Evolutionary conservation across 2,329 filamentous ascomycete species (phyloP).

Genomic region (Metarhizium anisopliae): DNA sequence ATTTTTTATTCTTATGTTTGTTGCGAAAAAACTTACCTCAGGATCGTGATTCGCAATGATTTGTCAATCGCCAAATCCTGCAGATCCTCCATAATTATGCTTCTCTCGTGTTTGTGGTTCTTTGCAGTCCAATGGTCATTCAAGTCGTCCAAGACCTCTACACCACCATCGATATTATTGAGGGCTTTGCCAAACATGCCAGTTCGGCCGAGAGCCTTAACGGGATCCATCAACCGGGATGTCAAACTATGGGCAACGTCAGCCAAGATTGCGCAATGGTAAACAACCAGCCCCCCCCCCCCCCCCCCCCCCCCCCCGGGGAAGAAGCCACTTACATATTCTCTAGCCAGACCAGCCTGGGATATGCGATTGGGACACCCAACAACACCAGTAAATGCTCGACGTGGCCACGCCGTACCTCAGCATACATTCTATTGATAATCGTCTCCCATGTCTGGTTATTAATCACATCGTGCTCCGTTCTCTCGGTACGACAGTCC

Average conservation of each 20-base stretch:
- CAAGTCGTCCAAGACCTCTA: slow-evolving; percentile 84
- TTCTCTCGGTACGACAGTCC: slow-evolving; percentile 86
- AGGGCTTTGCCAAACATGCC: slow-evolving; percentile 73
- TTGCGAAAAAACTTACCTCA: slow-evolving; percentile 44
- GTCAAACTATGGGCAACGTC: slow-evolving; percentile 50
- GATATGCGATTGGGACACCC: slow-evolving; percentile 77
- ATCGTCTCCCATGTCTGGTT: slow-evolving; percentile 78
- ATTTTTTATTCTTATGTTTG: not conserved
- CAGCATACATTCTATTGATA: slow-evolving; percentile 74
- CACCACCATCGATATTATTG: slow-evolving; percentile 84
- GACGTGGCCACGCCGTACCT: slow-evolving; percentile 74
- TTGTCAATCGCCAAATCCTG: slow-evolving; percentile 91
- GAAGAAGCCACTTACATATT: slow-evolving; percentile 45
- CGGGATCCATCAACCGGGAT: slow-evolving; percentile 74
- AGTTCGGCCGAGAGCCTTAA: slow-evolving; percentile 78
- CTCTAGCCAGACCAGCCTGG: slow-evolving; percentile 62
- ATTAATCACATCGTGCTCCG: slow-evolving; percentile 68
- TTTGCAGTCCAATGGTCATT: slow-evolving; percentile 98
- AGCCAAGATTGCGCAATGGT: slow-evolving; percentile 10
- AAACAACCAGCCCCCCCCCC: no score
- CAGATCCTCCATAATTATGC: slow-evolving; percentile 77
- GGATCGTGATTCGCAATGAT: slow-evolving; percentile 81
- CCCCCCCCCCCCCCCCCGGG: no score
- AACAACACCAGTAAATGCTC: slow-evolving; percentile 85
- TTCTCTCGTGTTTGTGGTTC: slow-evolving; percentile 85